Evolutionary conservation across 164 flowering plant species (phyloP), one percentile per base, ranked within the genome.

Genomic region (Kingdonia uniflora): DNA sequence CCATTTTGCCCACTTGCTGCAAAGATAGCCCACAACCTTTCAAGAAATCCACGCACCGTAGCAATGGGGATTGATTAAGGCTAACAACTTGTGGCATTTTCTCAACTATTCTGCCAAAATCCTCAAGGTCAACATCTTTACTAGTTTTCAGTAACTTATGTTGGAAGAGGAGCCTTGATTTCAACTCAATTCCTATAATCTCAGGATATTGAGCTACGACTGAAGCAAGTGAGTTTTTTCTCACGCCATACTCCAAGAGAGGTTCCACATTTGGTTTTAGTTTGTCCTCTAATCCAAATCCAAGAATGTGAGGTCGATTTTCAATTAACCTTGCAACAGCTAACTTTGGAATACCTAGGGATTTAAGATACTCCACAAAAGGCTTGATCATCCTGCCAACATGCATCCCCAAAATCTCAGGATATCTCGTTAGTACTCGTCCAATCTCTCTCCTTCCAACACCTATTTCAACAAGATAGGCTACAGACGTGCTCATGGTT

Each of bases 401-500:
- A 54, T 95, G 68, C 99, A 92, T 86, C 23, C 97, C 99, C 40
- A 86, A 63, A 58, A 92, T 81, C 64, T 86, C 87, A 0, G 97
- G 97, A 54, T 79, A 81, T 64, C 70, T 75, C 23, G 95, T 84
- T 52, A 92, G 64, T 29, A 84, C 61, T 2, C 71, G 72, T 38
- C 95, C 95, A 62, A 86, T 71, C 60, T 88, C 97, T 72, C 95
- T 81, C 68, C 95, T 75, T 54, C 82, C 76, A 14, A 88, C 92
- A 15, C 97, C 99, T 56, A 86, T 86, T 38, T 89, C 92, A 56
- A 92, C 84, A 72, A 92, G 71, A 72, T 82, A 92, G 20, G 99
- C 99, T 54, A 92, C 95, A 12, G 99, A 92, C 6, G 97, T 92
- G 63, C 99, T 94, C 97, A 94, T 89, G 23, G 96, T 94, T 17